These are phyloP conservation scores for Metarhizium sp. DNA, from an alignment of 2,329 filamentous ascomycete species.

Conservation along the genomic window DNA sequence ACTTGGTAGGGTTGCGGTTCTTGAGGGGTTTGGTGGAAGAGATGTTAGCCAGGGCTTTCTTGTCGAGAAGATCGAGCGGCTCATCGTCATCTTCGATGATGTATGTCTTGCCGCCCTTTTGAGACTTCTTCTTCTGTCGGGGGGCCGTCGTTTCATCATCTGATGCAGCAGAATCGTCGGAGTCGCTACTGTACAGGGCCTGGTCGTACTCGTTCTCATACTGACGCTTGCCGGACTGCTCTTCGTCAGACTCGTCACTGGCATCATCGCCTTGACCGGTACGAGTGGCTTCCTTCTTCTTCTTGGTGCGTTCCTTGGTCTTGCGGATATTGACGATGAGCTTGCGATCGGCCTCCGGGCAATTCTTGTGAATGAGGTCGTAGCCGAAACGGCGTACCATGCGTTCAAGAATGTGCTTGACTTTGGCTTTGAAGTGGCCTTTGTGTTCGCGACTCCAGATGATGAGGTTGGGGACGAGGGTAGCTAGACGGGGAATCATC, in stretches of 20 bases:
- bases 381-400: conserved; percentile 88
- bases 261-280: conserved; percentile 49
- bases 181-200: conserved; percentile 80
- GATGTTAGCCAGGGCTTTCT: conserved; percentile 82
- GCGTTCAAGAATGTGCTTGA: conserved; percentile 94
- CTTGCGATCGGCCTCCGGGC: conserved; percentile 80
- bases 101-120: conserved; percentile 63
- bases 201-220: conserved; percentile 94
- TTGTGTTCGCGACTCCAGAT: conserved; percentile 98
- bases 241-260: conserved; percentile 42
- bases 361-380: conserved; percentile 67
- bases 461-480: conserved; percentile 81
- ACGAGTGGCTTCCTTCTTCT: conserved; percentile 66
- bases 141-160: conserved; percentile 50
- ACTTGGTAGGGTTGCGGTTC: conserved; percentile 43
- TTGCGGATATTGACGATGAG: conserved; percentile 92
- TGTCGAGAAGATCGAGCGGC: conserved; percentile 86
- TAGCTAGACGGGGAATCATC: conserved; percentile 66
- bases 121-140: conserved; percentile 34
- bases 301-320: conserved; percentile 82
- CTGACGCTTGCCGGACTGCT: conserved; percentile 36
- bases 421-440: conserved; percentile 90
- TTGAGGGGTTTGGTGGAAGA: conserved; percentile 78
- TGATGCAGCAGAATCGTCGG: conserved; percentile 40
- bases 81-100: conserved; percentile 94